Evolutionary conservation across 495 filamentous ascomycete genomes (phyloP).

Genomic region (Neurospora africana): DNA sequence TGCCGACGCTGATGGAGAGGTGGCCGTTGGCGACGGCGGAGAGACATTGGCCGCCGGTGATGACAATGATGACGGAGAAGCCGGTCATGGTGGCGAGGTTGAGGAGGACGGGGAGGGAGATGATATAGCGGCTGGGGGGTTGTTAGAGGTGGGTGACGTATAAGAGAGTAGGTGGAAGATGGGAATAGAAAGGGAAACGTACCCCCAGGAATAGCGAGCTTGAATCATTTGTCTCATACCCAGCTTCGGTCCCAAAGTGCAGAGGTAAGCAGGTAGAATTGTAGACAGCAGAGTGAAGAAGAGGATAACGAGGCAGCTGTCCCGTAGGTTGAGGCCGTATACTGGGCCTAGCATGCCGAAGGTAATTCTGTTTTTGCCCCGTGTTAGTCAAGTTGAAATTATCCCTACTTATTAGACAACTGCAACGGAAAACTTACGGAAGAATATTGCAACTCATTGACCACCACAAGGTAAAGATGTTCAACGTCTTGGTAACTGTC

Average conservation of each 20-base stretch:
- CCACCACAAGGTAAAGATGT: constrained; percentile 38
- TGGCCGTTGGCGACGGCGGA: constrained; percentile 40
- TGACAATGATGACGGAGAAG: constrained; percentile 38
- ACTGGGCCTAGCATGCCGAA: constrained; percentile 45
- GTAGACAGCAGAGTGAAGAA: constrained; percentile 45
- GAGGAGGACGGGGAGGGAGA: constrained; percentile 37
- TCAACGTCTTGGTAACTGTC: constrained; percentile 35
- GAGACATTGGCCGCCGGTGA: constrained; percentile 38
- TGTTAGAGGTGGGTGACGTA: not conserved
- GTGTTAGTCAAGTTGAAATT: constrained; percentile 8
- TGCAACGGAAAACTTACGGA: constrained; percentile 19
- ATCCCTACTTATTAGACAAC: not conserved
- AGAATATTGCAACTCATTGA: constrained; percentile 34
- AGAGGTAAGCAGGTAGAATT: constrained; percentile 39
- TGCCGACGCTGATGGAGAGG: constrained; percentile 36
- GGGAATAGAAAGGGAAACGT: not conserved
- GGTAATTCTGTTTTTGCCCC: constrained; percentile 31
- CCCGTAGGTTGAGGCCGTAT: constrained; percentile 37
- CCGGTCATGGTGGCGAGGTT: constrained; percentile 39
- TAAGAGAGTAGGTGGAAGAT: not conserved
- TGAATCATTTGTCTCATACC: constrained; percentile 48
- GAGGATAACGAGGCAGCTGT: constrained; percentile 40
- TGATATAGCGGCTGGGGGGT: constrained; percentile 24
- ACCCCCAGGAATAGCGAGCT: constrained; percentile 44
- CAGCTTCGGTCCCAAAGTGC: constrained; percentile 38